Evolutionary conservation across 1,284 basidiomycete species (phyloP), one percentile per base, ranked within the genome.

Genomic region (Tylopilus sp.): DNA sequence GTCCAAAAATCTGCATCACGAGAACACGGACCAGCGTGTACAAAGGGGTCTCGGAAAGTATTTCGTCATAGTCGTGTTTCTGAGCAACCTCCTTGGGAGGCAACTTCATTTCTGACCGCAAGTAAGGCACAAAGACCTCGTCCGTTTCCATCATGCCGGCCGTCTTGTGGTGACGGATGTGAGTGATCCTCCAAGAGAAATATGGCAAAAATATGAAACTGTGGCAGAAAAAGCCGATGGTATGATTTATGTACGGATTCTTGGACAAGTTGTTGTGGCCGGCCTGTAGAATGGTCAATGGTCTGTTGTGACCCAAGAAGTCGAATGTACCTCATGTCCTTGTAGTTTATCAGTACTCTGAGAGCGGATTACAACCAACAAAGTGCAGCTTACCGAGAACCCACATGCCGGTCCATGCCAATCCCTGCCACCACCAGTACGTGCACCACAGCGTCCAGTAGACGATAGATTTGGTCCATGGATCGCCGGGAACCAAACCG

Each of bases 121-220:
- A 9, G 27, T 53, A 53, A 13, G 61, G 61, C 7, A 62, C 52
- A 21, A 62, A 62, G 39, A 62, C 61, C 19, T 62, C 61, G 23
- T 62, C 61, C 25, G 14, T 41, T 41, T 62, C 61, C 61, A 62
- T 62, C 52, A 53, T 62, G 29, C 61, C 61, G 23, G 61, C 9
- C 31, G 37, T 33, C 31, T 62, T 62, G 52, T 62, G 61, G 25
- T 62, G 61, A n/a, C 31, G 61, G 27, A 62, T 50, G 37, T 62
- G 61, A 14, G 61, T 62, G 21, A 62, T 21, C 25, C 61, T 53
- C 61, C 61, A 62, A 42, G 61, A 62, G 52, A 62, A 62, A 37
- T 62, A 62, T 21, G 61, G 61, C 13, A 62, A 54, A 27, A 62
- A 62, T n/a, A 62, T 62, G 52, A 62, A 62, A 34, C 61, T 62